Conservation (phyloP, 768 basidiomycete species). For the Suillus subluteus region DNA sequence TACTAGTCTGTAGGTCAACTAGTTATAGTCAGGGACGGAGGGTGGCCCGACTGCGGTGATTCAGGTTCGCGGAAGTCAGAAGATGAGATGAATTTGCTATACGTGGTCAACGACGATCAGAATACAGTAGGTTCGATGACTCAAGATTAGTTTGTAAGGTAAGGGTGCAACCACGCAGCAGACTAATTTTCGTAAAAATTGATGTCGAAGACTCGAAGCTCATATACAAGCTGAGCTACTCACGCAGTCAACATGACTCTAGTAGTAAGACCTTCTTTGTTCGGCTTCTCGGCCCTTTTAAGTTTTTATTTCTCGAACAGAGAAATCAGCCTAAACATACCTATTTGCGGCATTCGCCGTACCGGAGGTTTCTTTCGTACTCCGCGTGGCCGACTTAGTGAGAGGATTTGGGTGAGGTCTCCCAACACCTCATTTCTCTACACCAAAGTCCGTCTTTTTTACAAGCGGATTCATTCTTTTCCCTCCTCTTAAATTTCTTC, state of each 20-base stretch:
- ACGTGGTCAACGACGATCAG: background rate
- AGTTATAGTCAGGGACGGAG: background rate
- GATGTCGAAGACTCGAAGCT: background rate
- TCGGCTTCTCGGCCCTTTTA: slow-evolving; percentile 7
- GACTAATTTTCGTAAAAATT: background rate
- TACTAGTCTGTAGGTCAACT: background rate
- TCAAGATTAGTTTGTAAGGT: background rate
- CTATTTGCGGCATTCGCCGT: slow-evolving; percentile 8
- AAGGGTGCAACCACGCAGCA: background rate
- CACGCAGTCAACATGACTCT: background rate
- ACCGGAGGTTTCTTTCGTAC: slow-evolving; percentile 19
- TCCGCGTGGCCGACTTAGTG: slow-evolving; percentile 33
- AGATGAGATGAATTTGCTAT: slow-evolving; percentile 3
- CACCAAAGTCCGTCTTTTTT: slow-evolving; percentile 24
- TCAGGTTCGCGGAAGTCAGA: background rate
- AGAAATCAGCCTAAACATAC: slow-evolving; percentile 6
- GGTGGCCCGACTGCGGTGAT: background rate
- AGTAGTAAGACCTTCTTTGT: background rate
- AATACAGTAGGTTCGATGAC: slow-evolving; percentile 3
- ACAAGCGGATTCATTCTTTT: slow-evolving; percentile 15
- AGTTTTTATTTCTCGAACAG: background rate
- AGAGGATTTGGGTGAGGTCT: slow-evolving; percentile 30
- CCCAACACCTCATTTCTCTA: slow-evolving; percentile 32
- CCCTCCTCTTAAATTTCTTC: slow-evolving; percentile 16
- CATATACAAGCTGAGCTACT: background rate